These are phyloP conservation scores for Luffa acutangula DNA, from an alignment of 306 rosid species.

Conservation along the genomic window DNA sequence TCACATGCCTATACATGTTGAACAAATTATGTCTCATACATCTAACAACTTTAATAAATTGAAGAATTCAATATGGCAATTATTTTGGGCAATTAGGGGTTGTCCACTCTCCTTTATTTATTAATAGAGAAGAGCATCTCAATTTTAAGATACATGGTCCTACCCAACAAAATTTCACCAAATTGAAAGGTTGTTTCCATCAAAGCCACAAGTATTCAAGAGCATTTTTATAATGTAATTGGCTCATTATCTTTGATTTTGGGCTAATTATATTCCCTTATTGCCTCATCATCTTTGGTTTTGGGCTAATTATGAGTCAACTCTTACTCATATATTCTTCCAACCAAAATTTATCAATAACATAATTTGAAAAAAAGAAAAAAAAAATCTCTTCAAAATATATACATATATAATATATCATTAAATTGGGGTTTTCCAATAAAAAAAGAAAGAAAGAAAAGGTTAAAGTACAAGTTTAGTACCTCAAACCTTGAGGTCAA, in stretches of 20 bases:
- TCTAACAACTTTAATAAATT: not conserved
- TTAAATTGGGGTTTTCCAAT: not conserved
- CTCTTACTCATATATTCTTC: not conserved
- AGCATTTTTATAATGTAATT: not conserved
- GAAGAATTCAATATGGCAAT: not conserved
- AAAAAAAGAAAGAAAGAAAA: no score
- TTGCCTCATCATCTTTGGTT: not conserved
- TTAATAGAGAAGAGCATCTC: not conserved
- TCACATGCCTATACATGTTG: not conserved
- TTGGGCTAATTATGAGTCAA: not conserved
- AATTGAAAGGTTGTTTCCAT: not conserved
- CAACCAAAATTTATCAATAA: not conserved
- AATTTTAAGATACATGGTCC: not conserved
- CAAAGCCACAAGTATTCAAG: not conserved
- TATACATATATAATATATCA: no score
- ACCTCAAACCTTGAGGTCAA: no score
- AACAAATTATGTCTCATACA: not conserved
- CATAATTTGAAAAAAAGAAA: no score
- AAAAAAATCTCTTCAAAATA: no score
- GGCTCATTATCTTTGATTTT: no score
- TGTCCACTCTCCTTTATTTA: not conserved
- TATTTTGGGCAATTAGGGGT: not conserved
- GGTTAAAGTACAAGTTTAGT: no score
- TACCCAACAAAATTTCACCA: not conserved
- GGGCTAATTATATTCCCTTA: no score